A percentile compares a stretch with the other conserved stretches of the same genome.
phyloP scores from a whole-genome alignment of 139 green algal genomes.

The Chlamydomonas eustigma region DNA sequence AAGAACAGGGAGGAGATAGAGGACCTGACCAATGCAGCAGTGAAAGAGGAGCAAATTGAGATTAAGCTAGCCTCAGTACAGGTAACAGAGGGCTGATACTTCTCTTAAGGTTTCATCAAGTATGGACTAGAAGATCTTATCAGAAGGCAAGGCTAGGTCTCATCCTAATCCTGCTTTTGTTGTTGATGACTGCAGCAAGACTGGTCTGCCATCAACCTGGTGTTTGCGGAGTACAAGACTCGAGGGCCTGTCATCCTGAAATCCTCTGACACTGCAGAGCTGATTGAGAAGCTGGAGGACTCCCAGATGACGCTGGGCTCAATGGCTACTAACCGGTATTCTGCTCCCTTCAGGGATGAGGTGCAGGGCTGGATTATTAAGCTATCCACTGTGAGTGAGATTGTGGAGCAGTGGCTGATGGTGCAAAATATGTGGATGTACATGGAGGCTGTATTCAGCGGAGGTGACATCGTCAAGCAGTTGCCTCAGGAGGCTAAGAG shows the following conservation, averaged over 20 bases:
- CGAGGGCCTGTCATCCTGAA: slow-evolving; percentile 85
- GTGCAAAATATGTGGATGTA: slow-evolving; percentile 95
- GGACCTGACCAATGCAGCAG: slow-evolving; percentile 71
- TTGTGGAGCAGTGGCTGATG: slow-evolving; percentile 90
- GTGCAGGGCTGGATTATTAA: slow-evolving; percentile 77
- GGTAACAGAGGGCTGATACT: no score
- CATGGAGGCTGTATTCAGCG: slow-evolving; percentile 93
- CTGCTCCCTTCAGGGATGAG: slow-evolving; percentile 74
- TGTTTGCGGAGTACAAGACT: slow-evolving; percentile 89
- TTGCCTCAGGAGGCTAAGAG: slow-evolving; percentile 91
- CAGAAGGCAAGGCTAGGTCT: no score
- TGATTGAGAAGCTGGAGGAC: slow-evolving; percentile 95
- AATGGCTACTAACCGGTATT: slow-evolving; percentile 92
- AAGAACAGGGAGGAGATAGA: slow-evolving; percentile 77
- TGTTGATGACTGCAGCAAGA: slow-evolving; percentile 47
- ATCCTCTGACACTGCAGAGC: slow-evolving; percentile 78
- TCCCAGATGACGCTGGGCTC: slow-evolving; percentile 86
- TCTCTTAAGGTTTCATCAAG: no score
- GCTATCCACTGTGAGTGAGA: slow-evolving; percentile 84
- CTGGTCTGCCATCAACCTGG: slow-evolving; percentile 75
- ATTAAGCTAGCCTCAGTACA: slow-evolving; percentile 45
- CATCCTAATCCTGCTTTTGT: slow-evolving; percentile 24
- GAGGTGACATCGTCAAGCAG: slow-evolving; percentile 95
- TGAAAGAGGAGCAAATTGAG: slow-evolving; percentile 80
- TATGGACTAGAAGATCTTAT: no score